A percentile compares a stretch with the other conserved stretches of the same genome.
Conservation (phyloP, 352 stramenopile genomes). For the Phytophthora constricta region DNA sequence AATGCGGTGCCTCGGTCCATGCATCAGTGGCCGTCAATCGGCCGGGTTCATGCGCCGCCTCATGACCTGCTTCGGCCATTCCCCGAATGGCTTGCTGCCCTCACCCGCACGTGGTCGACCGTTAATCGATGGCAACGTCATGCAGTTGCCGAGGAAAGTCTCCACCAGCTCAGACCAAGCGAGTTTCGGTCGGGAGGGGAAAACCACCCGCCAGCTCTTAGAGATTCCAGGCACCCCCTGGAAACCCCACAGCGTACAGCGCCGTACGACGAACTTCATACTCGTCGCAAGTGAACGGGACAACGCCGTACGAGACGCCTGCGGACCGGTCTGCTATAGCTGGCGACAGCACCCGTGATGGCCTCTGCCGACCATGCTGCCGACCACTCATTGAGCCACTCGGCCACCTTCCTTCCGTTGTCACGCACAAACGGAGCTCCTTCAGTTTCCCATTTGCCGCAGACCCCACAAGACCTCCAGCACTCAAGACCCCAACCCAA, state of each 20-base stretch:
- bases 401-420: neutral
- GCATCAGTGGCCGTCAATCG: too few relatives aligned
- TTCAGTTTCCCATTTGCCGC: slow-evolving; percentile 33
- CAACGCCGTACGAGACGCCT: slow-evolving; percentile 13
- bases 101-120: too few relatives aligned
- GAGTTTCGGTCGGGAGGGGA: too few relatives aligned
- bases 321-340: too few relatives aligned
- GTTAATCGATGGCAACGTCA: too few relatives aligned
- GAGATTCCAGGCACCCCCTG: neutral
- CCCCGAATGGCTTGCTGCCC: too few relatives aligned
- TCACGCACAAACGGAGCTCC: too few relatives aligned
- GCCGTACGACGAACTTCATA: slow-evolving; percentile 27
- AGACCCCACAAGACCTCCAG: slow-evolving; percentile 12
- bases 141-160: too few relatives aligned
- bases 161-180: too few relatives aligned
- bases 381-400: slow-evolving; percentile 28
- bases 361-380: slow-evolving; percentile 7
- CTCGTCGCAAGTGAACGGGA: slow-evolving; percentile 22
- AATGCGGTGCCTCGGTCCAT: too few relatives aligned
- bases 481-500: slow-evolving; percentile 4
- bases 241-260: slow-evolving; percentile 5
- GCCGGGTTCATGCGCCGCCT: too few relatives aligned
- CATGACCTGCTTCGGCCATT: too few relatives aligned
- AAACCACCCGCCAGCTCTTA: slow-evolving; percentile 17
- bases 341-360: neutral